Conservation (phyloP, 108 stramenopile species). For the Cylindrotheca fusiformis region DNA sequence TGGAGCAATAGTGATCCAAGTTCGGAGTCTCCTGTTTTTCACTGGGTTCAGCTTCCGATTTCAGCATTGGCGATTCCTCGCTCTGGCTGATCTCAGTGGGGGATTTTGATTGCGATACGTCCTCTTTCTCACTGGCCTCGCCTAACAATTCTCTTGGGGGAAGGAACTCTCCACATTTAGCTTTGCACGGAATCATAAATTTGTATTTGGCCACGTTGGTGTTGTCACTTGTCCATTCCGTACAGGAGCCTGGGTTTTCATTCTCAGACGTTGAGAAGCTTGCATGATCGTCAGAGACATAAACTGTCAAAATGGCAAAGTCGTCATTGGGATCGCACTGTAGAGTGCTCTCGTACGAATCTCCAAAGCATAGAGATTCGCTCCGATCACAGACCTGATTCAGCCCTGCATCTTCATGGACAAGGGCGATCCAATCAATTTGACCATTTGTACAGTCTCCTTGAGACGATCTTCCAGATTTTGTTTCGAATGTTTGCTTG, state of each 20-base stretch:
- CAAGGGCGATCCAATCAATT: not conserved
- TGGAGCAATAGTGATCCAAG: conserved; percentile 11
- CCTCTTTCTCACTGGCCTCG: no score
- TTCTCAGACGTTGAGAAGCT: not conserved
- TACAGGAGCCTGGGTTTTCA: not conserved
- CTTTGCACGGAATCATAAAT: not conserved
- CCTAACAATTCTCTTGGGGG: no score
- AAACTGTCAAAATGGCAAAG: not conserved
- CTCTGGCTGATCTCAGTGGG: no score
- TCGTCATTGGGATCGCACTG: not conserved
- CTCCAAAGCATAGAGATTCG: not conserved
- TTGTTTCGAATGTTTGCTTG: not conserved
- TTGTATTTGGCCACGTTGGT: not conserved
- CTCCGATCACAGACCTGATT: not conserved
- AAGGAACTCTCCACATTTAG: no score
- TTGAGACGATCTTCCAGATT: not conserved
- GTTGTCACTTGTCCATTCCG: not conserved
- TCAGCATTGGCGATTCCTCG: no score
- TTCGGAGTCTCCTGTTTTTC: not conserved
- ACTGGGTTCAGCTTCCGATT: not conserved
- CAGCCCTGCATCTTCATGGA: not conserved
- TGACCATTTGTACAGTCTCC: not conserved
- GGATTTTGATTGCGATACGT: no score
- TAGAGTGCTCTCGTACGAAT: not conserved
- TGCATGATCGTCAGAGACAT: not conserved